Evolutionary conservation across 305 asterid genomes (phyloP).

Genomic region (Rubia balearica): DNA sequence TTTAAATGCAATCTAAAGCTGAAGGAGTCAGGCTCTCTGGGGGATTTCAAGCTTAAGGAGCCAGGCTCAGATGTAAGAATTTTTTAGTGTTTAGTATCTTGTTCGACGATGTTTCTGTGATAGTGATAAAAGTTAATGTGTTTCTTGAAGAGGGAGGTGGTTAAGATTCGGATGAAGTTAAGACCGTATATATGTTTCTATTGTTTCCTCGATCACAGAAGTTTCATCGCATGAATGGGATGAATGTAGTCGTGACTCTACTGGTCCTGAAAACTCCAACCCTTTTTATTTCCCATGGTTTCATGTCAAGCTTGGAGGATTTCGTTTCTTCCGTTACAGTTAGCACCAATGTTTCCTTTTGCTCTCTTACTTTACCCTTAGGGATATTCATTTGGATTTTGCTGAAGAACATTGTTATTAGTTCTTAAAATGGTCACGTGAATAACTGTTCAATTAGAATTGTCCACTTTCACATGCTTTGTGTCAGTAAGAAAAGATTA

Average conservation of each 20-base stretch:
- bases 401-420: background rate
- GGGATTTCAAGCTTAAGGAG: constrained; percentile 52
- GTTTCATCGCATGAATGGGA: constrained; percentile 79
- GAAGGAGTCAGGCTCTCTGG: constrained; percentile 26
- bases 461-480: too few relatives aligned
- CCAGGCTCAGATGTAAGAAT: constrained; percentile 40
- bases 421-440: background rate
- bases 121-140: constrained; percentile 17
- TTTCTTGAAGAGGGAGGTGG: constrained; percentile 41
- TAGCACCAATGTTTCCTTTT: constrained; percentile 20
- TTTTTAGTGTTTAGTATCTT: background rate
- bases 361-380: background rate
- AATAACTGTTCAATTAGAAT: background rate
- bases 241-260: constrained; percentile 67
- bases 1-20: too few relatives aligned
- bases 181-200: constrained; percentile 54
- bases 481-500: background rate
- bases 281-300: constrained; percentile 79
- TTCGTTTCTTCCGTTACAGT: constrained; percentile 77
- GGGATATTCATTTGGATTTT: background rate
- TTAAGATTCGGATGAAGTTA: constrained; percentile 24
- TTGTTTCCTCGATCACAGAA: constrained; percentile 71
- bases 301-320: constrained; percentile 92
- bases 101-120: background rate
- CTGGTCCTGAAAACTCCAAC: constrained; percentile 58